These are phyloP conservation scores for Rhodotorula babjevae DNA, from an alignment of 768 basidiomycete genomes.

Conservation along the genomic window DNA sequence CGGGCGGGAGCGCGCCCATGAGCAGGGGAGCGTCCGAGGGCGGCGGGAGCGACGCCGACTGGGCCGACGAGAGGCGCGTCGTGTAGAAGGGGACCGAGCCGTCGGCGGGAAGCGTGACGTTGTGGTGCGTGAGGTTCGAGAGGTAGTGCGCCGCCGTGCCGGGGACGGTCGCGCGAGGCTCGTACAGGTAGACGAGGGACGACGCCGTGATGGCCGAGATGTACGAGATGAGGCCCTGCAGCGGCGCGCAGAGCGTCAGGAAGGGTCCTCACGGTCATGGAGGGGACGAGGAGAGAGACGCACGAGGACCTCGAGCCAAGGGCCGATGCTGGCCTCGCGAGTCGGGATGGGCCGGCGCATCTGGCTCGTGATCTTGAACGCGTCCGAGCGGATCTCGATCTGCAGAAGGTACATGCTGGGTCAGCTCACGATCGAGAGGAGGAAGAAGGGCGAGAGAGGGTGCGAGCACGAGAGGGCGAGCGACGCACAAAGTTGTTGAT, in stretches of 20 bases:
- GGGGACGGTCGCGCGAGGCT: slow-evolving; percentile 47
- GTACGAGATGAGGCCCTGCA: slow-evolving; percentile 72
- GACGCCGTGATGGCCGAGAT: slow-evolving; percentile 79
- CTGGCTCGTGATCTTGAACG: slow-evolving; percentile 88
- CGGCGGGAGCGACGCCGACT: slow-evolving; percentile 6
- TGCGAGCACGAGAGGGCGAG: no score
- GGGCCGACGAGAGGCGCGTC: slow-evolving; percentile 24
- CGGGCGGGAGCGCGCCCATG: slow-evolving; percentile 26
- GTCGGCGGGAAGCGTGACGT: slow-evolving; percentile 35
- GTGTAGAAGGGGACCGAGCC: slow-evolving; percentile 23
- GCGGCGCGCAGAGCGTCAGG: no score
- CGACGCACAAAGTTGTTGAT: slow-evolving; percentile 65
- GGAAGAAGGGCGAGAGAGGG: not conserved
- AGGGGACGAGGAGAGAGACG: slow-evolving; percentile 13
- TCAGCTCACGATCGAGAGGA: not conserved
- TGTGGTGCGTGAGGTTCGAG: slow-evolving; percentile 28
- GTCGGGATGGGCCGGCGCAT: slow-evolving; percentile 74
- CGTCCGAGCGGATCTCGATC: slow-evolving; percentile 85
- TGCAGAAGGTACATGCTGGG: slow-evolving; percentile 42
- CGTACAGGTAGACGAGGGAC: slow-evolving; percentile 86
- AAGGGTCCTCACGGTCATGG: no score
- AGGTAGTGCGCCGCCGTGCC: slow-evolving; percentile 25
- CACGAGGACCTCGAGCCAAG: slow-evolving; percentile 83
- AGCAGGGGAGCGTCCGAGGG: slow-evolving; percentile 14
- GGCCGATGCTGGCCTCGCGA: slow-evolving; percentile 87